These are phyloP conservation scores for Neonectria sp. DNA, from an alignment of 2,329 filamentous ascomycete genomes.

Conservation along the genomic window DNA sequence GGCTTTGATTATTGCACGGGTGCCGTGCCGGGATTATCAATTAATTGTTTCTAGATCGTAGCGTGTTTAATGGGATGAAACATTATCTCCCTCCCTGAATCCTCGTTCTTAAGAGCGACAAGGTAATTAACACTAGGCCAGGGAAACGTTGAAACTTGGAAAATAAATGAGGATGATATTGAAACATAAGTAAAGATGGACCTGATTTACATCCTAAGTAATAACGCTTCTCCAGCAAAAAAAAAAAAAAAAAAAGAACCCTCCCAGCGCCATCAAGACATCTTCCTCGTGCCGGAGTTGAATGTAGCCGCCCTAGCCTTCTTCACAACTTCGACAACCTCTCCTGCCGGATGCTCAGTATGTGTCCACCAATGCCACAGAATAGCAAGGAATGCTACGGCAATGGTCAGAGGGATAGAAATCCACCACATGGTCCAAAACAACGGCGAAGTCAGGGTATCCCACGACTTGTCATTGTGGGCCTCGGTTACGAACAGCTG, in stretches of 20 bases:
- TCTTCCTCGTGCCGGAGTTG: slow-evolving; percentile 29
- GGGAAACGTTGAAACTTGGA: neutral
- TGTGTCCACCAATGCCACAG: slow-evolving; percentile 51
- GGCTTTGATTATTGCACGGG: neutral
- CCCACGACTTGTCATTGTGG: slow-evolving; percentile 40
- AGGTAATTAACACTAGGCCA: neutral
- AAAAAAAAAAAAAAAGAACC: neutral
- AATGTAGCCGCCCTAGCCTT: slow-evolving; percentile 40
- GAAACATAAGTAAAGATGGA: neutral
- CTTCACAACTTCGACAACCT: slow-evolving; percentile 40
- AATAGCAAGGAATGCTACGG: slow-evolving; percentile 42
- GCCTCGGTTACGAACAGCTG: slow-evolving; percentile 45
- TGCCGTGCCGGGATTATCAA: neutral
- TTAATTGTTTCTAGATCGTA: neutral
- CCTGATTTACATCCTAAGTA: neutral
- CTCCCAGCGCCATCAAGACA: neutral
- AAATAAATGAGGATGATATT: neutral
- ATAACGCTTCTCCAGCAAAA: neutral
- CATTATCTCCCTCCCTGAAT: neutral
- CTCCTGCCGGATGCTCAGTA: slow-evolving; percentile 38
- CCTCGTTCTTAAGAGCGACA: slow-evolving; percentile 2
- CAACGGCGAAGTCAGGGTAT: slow-evolving; percentile 43
- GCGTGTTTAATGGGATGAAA: neutral
- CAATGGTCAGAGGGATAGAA: slow-evolving; percentile 48
- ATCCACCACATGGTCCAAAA: slow-evolving; percentile 52